Evolutionary conservation across 345 rosid species (phyloP), one percentile per base, ranked within the genome.

Genomic region (Citrus inodora): DNA sequence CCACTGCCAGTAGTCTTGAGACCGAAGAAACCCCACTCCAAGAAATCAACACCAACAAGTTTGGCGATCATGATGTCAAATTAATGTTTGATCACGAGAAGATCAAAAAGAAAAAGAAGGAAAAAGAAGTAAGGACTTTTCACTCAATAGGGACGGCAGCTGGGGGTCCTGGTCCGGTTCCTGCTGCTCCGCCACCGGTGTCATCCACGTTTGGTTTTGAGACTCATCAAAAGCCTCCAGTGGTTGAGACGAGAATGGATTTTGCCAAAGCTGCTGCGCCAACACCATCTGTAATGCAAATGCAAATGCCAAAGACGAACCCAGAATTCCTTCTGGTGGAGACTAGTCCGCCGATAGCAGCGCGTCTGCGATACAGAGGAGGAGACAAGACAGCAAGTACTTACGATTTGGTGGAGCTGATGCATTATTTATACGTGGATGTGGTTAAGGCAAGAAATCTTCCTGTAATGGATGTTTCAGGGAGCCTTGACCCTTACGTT

Each of bases 371-470:
- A 6, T 90, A 85, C 90, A 48, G 90, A 24, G 88, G 93, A 32
- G 91, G 93, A 24, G 95, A 94, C 81, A 94, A 91, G 86, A 89
- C 88, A 17, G 71, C 93, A 9, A 88, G 87, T 83, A 96, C 97
- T 4, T 94, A 94, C 73, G 98, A 96, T 63, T 89, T 96, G 55
- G 99, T 96, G 7, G 98, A 94, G 87, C 93, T 89, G 87, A 96
- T 94, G 98, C 92, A 88, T 51, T 96, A 82, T 82, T 87, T 96
- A 53, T 96, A 90, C 79, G 98, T 92, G 27, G 88, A 84, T 80
- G 99, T 96, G 13, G 99, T 96, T 5, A 96, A 94, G 81, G 99
- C 98, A 40, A 89, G 86, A 85, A 94, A 92, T 79, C 92, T 96
- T 28, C 99, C 99, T 0, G 89, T 76, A 22, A 96, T 89, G 92